Conservation (phyloP, 2,329 filamentous ascomycete species). For the Annulohypoxylon truncatum region DNA sequence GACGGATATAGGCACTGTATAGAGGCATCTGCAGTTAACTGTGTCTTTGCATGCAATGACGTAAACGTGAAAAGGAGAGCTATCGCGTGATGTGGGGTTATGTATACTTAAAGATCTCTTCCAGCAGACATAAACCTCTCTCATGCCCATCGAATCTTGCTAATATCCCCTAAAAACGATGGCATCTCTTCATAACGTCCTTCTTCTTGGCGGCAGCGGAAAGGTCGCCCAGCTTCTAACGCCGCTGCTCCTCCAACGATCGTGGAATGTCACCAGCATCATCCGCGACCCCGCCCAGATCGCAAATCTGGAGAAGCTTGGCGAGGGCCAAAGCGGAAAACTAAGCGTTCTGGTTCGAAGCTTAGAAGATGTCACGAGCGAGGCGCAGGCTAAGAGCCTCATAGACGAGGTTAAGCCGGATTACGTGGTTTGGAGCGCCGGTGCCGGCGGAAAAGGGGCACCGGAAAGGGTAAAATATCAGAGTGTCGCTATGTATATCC, state of each 20-base stretch:
- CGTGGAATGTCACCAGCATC: constrained; percentile 82
- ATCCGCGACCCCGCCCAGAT: constrained; percentile 79
- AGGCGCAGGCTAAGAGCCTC: constrained; percentile 70
- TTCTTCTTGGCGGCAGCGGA: constrained; percentile 85
- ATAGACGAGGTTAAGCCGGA: constrained; percentile 71
- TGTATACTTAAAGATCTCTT: neutral
- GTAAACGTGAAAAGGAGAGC: constrained; percentile 10
- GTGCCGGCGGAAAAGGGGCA: constrained; percentile 70
- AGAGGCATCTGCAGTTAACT: constrained; percentile 6
- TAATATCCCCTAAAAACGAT: neutral
- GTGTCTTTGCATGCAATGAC: constrained; percentile 25
- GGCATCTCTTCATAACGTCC: constrained; percentile 61
- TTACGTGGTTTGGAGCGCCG: constrained; percentile 76
- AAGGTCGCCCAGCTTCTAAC: constrained; percentile 81
- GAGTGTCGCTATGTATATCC: neutral
- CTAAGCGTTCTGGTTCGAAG: constrained; percentile 77
- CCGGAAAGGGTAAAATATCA: constrained; percentile 56
- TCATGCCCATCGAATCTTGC: neutral
- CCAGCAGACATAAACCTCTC: neutral
- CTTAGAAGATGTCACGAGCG: constrained; percentile 75
- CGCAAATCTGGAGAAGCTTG: constrained; percentile 70
- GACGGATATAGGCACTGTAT: constrained; percentile 25
- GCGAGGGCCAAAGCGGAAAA: constrained; percentile 68
- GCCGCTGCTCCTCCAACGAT: constrained; percentile 77
- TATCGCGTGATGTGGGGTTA: constrained; percentile 31